Evolutionary conservation across 2,329 filamentous ascomycete species (phyloP).

Genomic region (Fusarium sp.): DNA sequence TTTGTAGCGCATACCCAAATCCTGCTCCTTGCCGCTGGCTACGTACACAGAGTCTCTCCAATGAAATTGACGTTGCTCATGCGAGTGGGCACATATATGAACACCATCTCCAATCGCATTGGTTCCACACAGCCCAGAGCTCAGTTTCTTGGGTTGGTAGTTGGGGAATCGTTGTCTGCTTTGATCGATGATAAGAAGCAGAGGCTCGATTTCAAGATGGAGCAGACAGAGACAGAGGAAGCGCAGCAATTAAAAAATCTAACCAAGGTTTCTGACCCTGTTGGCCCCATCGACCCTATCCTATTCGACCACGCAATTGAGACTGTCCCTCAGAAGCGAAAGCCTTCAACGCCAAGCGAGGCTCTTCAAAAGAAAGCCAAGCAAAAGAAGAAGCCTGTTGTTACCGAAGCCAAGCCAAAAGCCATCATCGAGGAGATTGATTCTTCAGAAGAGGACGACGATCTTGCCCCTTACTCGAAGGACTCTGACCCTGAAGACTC

Average conservation of each 20-base stretch:
- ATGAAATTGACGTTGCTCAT: conserved; percentile 75
- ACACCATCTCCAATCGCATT: conserved; percentile 85
- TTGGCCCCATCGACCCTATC: conserved; percentile 68
- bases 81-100: conserved; percentile 78
- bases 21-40: conserved; percentile 80
- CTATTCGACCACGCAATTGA: conserved; percentile 33
- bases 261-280: conserved; percentile 67
- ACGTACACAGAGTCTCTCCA: conserved; percentile 73
- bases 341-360: conserved; percentile 6
- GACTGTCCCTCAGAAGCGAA: background rate
- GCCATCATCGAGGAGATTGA: conserved; percentile 74
- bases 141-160: conserved; percentile 86
- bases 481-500: conserved; percentile 91
- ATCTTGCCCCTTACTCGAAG: conserved; percentile 82
- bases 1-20: conserved; percentile 79
- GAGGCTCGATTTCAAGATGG: conserved; percentile 83
- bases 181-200: conserved; percentile 75
- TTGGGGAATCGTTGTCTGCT: conserved; percentile 77
- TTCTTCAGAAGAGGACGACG: conserved; percentile 70
- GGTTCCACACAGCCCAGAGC: conserved; percentile 78
- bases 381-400: conserved; percentile 44
- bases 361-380: conserved; percentile 39
- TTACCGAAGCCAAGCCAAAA: conserved; percentile 48
- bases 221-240: conserved; percentile 79
- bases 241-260: conserved; percentile 79